A percentile compares a stretch with the other conserved stretches of the same genome.
phyloP scores from a whole-genome alignment of 164 flowering plant species.

The grape (Vitis vinifera) region ASM3070453v1 NC_081811.1:2390001-2390500 shows the following conservation, averaged over 20 bases:
- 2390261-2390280: conserved; percentile 51
- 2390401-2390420: conserved; percentile 81
- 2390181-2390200: conserved; percentile 72
- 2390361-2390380: conserved; percentile 64
- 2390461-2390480: conserved; percentile 66
- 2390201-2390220: conserved; percentile 53
- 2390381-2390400: conserved; percentile 57
- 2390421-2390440: conserved; percentile 69
- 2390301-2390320: conserved; percentile 51
- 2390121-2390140: conserved; percentile 46
- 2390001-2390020: not conserved
- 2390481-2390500: conserved; percentile 61
- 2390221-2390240: conserved; percentile 42
- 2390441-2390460: conserved; percentile 62
- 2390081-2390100: conserved; percentile 52
- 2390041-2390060: conserved; percentile 4
- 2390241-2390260: conserved; percentile 50
- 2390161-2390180: conserved; percentile 73
- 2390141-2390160: conserved; percentile 38
- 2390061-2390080: conserved; percentile 76
- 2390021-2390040: not conserved
- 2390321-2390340: conserved; percentile 67
- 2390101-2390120: conserved; percentile 65
- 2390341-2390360: conserved; percentile 61
- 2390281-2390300: conserved; percentile 52